phyloP scores from a whole-genome alignment of 2,329 filamentous ascomycete genomes.

The Hypomyces perniciosus region DNA sequence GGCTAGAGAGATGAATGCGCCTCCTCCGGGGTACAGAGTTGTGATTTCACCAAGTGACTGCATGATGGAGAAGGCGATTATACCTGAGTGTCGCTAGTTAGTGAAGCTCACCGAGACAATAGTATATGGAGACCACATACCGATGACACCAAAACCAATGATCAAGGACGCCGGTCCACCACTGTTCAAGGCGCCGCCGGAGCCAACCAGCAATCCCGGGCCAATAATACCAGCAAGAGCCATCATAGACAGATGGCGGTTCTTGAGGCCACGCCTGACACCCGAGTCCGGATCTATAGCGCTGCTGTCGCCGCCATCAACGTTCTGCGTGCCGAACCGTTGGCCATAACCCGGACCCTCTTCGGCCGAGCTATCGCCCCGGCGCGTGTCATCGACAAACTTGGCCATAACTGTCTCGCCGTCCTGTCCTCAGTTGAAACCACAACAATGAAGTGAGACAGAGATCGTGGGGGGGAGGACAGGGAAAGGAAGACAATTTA shows the following conservation, averaged over 20 bases:
- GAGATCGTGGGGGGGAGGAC: not conserved
- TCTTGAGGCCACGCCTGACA: slow-evolving; percentile 64
- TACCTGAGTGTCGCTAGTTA: slow-evolving; percentile 25
- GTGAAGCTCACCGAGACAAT: not conserved
- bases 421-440: not conserved
- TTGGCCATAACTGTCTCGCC: slow-evolving; percentile 1
- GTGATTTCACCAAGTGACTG: slow-evolving; percentile 70
- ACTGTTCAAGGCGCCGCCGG: slow-evolving; percentile 60
- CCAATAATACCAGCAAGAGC: slow-evolving; percentile 58
- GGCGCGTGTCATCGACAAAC: slow-evolving; percentile 9
- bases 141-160: slow-evolving; percentile 68
- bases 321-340: slow-evolving; percentile 10
- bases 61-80: slow-evolving; percentile 63
- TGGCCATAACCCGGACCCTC: slow-evolving; percentile 10
- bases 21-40: slow-evolving; percentile 64
- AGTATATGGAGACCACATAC: slow-evolving; percentile 19
- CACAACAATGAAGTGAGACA: no score
- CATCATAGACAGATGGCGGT: slow-evolving; percentile 62
- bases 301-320: slow-evolving; percentile 29
- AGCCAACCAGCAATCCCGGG: slow-evolving; percentile 65
- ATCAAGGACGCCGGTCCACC: slow-evolving; percentile 67
- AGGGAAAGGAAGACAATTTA: not conserved
- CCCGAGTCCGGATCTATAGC: slow-evolving; percentile 55
- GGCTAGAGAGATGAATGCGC: slow-evolving; percentile 64
- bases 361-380: slow-evolving; percentile 16